Evolutionary conservation across 2,329 filamentous ascomycete genomes (phyloP), one percentile per base, ranked within the genome.

Genomic region (Sporothrix protearum): DNA sequence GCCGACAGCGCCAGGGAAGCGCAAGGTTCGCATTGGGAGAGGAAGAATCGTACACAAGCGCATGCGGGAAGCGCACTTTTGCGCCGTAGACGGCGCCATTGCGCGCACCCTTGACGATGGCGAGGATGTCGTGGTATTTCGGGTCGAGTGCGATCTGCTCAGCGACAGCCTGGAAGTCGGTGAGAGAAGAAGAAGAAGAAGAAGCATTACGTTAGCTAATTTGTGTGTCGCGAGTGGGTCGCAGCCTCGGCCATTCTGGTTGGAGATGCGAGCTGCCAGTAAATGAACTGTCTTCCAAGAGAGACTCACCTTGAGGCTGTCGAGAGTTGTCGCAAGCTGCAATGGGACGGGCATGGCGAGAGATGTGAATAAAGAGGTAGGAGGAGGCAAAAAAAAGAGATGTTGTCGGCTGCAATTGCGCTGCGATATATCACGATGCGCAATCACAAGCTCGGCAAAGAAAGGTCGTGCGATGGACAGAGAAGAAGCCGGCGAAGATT

Each of bases 31-130:
- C 19, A 16, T 16, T 47, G 14, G 42, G 7, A 42, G 36, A 39
- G 22, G 45, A 14, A 30, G 42, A 39, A 25, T 75, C 84, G 74
- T 81, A 86, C 84, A 99, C 96, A 76, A 99, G 87, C 73, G 96
- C 96, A 83, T 99, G 96, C 75, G 96, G 96, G 83, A 99, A 98
- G 75, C 96, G 94, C 81, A 99, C 93, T 88, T 98, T 98, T 77
- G 92, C 89, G 73, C 96, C 96, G 83, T 99, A 99, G 74, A 99
- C 93, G 75, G 94, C 90, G 80, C 96, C 96, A 89, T 98, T 99
- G 82, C 96, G 93, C 76, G 96, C 92, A 77, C 90, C 93, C 87
- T 99, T 99, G 80, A 97, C 80, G 76, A 99, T 86, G 71, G 92
- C 89, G 74, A 99, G 88, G 71, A 94, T 80, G 77, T 96, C 93